Evolutionary conservation across 345 rosid genomes (phyloP).

Genomic region (Moringa oleifera): DNA sequence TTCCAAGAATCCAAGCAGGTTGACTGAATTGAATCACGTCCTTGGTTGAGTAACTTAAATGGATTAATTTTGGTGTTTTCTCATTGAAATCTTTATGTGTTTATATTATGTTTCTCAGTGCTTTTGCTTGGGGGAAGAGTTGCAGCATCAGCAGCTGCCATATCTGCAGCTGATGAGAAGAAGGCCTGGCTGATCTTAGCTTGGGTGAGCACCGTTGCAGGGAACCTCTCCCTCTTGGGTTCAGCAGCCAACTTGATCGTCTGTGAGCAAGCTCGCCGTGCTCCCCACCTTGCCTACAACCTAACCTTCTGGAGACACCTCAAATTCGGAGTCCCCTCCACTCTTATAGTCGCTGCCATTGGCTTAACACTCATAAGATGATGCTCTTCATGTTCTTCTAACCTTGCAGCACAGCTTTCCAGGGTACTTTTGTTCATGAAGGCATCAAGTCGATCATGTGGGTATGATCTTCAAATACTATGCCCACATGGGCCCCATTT

Average conservation of each 20-base stretch:
- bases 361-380: constrained; percentile 53
- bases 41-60: too few species aligned
- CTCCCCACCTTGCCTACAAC: constrained; percentile 42
- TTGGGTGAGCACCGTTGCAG: constrained; percentile 87
- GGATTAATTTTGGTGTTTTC: too few species aligned
- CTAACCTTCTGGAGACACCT: constrained; percentile 71
- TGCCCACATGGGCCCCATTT: too few species aligned
- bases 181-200: constrained; percentile 82
- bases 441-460: too few species aligned
- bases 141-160: constrained; percentile 64
- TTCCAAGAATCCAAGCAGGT: too few species aligned
- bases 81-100: too few species aligned
- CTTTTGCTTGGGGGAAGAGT: constrained; percentile 66
- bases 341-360: constrained; percentile 56
- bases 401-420: too few species aligned
- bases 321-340: constrained; percentile 74
- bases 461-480: too few species aligned
- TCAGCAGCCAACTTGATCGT: constrained; percentile 89
- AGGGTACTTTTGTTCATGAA: too few species aligned
- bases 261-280: constrained; percentile 74
- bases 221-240: constrained; percentile 76
- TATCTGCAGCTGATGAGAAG: constrained; percentile 51
- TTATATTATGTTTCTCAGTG: constrained; percentile 33
- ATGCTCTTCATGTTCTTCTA: background rate
- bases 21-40: too few species aligned